Evolutionary conservation across 495 filamentous ascomycete species (phyloP), one percentile per base, ranked within the genome.

Genomic region (Talaromyces stipitatus): DNA sequence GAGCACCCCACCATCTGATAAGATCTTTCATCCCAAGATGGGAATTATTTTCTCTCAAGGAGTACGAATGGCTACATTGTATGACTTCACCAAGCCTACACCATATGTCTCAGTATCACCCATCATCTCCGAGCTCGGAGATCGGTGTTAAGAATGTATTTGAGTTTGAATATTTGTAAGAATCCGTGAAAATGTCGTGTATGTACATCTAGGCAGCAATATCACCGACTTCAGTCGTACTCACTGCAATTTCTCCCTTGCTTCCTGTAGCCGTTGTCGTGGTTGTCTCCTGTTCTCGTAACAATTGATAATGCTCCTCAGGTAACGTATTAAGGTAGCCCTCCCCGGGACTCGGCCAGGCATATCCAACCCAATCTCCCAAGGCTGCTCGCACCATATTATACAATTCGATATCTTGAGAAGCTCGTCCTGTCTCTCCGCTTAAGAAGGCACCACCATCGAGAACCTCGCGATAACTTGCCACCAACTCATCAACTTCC

Each of bases 401-500:
- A 1, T 85, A 82, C 23, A n/a, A 62, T 47, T 46, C 67, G 23
- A 58, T 48, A 28, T 65, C 54, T 11, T 26, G 24, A 8, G 48
- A 12, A 50, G 61, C 7, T 61, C 51, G 14, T 66, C 58, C 10
- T 10, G 6, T 11, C 27, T 29, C 26, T 43, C 73, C 67, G 20
- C n/a, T 47, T n/a, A 20, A 48, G 6, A 11, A 48, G 26, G 36
- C 24, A 55, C 73, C 70, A 61, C 80, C 79, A 68, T 74, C 75
- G 26, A 79, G 67, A 0, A 86, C 85, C 57, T 91, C 84, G 10
- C 81, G 74, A 83, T 90, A 96, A 50, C 95, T 87, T 12, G 81
- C 76, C 61, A 92, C 80, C 2, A 88, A 94, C 77, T 95, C 88
- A 57, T 92, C 84, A 43, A 96, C 69, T 71, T 96, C 91, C 0